Evolutionary conservation across 768 basidiomycete genomes (phyloP).

Genomic region (Suillus variegatus): DNA sequence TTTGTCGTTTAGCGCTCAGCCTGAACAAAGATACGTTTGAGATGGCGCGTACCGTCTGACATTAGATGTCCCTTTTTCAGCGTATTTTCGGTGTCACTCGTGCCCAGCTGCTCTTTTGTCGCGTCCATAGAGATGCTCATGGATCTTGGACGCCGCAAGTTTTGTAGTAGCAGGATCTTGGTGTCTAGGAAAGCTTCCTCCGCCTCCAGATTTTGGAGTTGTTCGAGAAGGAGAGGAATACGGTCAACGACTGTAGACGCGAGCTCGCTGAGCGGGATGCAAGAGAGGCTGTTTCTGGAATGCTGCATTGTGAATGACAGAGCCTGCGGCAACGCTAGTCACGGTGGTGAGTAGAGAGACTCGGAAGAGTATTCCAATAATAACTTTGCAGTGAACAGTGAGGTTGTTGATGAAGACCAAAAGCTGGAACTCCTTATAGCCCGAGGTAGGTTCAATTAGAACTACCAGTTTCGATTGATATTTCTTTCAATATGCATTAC

Average conservation of each 20-base stretch:
- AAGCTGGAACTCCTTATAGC: background rate
- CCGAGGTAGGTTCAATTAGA: background rate
- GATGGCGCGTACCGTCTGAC: background rate
- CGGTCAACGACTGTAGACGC: background rate
- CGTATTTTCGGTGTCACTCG: background rate
- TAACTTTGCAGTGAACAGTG: background rate
- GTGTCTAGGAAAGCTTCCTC: background rate
- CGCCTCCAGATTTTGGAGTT: background rate
- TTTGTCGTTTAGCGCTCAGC: too few species aligned
- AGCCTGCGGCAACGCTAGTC: background rate
- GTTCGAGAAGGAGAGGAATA: background rate
- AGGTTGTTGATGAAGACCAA: background rate
- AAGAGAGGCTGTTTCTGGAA: background rate
- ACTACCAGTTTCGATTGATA: background rate
- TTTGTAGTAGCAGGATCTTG: background rate
- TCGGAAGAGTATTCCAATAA: background rate
- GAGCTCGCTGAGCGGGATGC: background rate
- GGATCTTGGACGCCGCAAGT: background rate
- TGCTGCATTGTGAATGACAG: background rate
- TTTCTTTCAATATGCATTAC: background rate
- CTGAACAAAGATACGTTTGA: background rate
- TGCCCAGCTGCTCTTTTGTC: background rate
- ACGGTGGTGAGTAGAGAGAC: background rate
- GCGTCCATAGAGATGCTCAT: background rate
- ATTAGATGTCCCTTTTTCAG: background rate